Base-by-base conservation (phyloP, 352 stramenopile species). In the Phytophthora foliorum region DNA sequence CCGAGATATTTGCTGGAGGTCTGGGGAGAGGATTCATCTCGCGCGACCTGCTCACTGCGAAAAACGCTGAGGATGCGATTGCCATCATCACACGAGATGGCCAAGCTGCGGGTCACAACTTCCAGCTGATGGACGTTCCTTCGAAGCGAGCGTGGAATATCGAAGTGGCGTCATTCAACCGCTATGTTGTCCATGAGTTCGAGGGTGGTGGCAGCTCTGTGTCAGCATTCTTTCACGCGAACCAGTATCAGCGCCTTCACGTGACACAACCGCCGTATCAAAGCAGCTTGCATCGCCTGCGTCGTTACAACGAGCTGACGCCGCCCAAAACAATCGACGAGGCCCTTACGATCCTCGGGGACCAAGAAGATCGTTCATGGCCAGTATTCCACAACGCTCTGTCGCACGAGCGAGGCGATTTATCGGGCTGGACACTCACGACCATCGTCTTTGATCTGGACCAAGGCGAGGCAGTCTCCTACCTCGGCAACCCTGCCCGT, bases 21-120 rank as follows among this genome's bases (percentile, higher is more conserved):
- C 69, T 93, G 11, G 86, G 86, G 10, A 74, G 86, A 34, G 86
- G 86, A 27, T 93, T 93, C 53, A 76, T 93, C 53, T 92, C 83
- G 5, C 82, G 83, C 14, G 80, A 92, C 45, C 57, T 93, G 11
- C 58, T 93, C 31, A 63, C 52, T 16, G 81, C 86, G 0, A 73
- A 49, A 22, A 70, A 80, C 50, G 46, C 75, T 6, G 61, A 73
- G 14, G 78, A 93, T 57, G 86, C 86, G 8, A 78, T 90, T 49
- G 69, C 52, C 8, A 82, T 81, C 55, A 86, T 90, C 63, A 88
- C 77, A 1, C 70, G 77, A 14, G 56, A 64, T 2, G 60, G 75
- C 32, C 83, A 93, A 67, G 82, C 82, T 31, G 74, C 83, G 13
- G 86, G 83, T 17, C 86, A 93, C 63, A 93, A 92, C 69, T 90